Percentiles rank a stretch among this genome's conserved stretches.
These are phyloP conservation scores for Lactarius sanguifluus DNA, from an alignment of 768 basidiomycete species.

Conservation along the genomic window DNA sequence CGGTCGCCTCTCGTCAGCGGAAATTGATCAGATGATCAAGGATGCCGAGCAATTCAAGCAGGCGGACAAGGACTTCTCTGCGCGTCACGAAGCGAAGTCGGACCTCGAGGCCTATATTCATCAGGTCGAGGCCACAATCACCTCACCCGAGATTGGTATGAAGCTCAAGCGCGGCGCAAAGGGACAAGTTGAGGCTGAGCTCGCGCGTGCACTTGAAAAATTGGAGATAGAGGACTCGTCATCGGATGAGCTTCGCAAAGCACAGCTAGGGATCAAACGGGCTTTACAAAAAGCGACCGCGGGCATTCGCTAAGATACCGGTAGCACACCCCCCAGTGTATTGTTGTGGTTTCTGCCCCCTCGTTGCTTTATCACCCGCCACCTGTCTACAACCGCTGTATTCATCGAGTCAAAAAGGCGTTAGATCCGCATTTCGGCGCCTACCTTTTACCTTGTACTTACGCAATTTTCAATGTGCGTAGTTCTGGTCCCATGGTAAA, in stretches of 20 bases:
- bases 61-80: slow-evolving; percentile 97
- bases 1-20: slow-evolving; percentile 93
- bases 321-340: not conserved
- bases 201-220: slow-evolving; percentile 97
- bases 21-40: slow-evolving; percentile 99
- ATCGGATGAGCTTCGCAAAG: slow-evolving; percentile 93
- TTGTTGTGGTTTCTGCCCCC: slow-evolving; percentile 9
- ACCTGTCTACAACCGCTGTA: slow-evolving; percentile 28
- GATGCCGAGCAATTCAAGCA: slow-evolving; percentile 97
- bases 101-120: slow-evolving; percentile 98
- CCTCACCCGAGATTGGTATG: slow-evolving; percentile 94
- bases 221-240: slow-evolving; percentile 95
- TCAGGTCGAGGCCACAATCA: slow-evolving; percentile 95
- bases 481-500: not conserved
- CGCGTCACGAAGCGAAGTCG: slow-evolving; percentile 96
- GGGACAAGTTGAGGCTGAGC: slow-evolving; percentile 92
- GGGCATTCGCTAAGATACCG: slow-evolving; percentile 65
- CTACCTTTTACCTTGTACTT: slow-evolving; percentile 3
- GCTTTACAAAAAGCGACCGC: slow-evolving; percentile 97
- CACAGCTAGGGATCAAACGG: slow-evolving; percentile 92
- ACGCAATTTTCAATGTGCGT: not conserved
- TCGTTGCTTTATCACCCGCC: slow-evolving; percentile 25
- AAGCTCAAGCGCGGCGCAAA: slow-evolving; percentile 99
- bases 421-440: not conserved
- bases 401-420: slow-evolving; percentile 19